Evolutionary conservation across 139 green algal genomes (phyloP).

Genomic region (Monoraphidium neglectum): DNA sequence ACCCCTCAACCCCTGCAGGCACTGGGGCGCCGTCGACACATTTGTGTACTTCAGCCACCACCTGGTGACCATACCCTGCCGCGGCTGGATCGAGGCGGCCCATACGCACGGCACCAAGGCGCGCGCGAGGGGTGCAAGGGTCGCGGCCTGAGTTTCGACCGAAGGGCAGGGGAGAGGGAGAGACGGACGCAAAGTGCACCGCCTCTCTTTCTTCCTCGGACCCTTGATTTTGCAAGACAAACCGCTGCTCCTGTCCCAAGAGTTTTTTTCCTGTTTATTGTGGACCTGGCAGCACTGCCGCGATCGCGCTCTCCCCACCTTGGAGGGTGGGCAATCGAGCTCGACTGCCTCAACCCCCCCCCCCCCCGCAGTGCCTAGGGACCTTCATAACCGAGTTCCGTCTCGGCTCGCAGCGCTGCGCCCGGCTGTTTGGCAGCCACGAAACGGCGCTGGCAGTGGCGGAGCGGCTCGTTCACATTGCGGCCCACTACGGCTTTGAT

Average conservation of each 20-base stretch:
- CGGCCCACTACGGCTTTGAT: conserved; percentile 74
- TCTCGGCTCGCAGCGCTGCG: conserved; percentile 48
- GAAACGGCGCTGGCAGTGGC: conserved; percentile 41
- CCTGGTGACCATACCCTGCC: conserved; percentile 72
- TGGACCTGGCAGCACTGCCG: background rate
- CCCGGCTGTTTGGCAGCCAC: conserved; percentile 47
- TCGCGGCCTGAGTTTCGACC: background rate
- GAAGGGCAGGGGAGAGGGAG: background rate
- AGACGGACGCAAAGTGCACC: background rate
- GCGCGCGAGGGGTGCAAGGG: background rate
- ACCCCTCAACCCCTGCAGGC: background rate
- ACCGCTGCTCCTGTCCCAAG: background rate
- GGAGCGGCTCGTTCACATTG: conserved; percentile 60
- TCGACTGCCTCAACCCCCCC: background rate
- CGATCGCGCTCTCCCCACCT: background rate
- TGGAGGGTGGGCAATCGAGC: background rate
- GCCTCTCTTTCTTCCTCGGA: background rate
- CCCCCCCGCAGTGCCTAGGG: conserved; percentile 53
- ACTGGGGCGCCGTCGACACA: conserved; percentile 52
- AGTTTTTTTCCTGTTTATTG: background rate
- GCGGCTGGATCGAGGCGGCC: conserved; percentile 72
- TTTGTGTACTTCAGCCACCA: conserved; percentile 82
- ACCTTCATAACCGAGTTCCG: conserved; percentile 85
- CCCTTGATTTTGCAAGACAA: background rate
- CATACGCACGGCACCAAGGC: conserved; percentile 65